These are phyloP conservation scores for Geranium rotundifolium DNA, from an alignment of 345 rosid species.

Conservation along the genomic window DNA sequence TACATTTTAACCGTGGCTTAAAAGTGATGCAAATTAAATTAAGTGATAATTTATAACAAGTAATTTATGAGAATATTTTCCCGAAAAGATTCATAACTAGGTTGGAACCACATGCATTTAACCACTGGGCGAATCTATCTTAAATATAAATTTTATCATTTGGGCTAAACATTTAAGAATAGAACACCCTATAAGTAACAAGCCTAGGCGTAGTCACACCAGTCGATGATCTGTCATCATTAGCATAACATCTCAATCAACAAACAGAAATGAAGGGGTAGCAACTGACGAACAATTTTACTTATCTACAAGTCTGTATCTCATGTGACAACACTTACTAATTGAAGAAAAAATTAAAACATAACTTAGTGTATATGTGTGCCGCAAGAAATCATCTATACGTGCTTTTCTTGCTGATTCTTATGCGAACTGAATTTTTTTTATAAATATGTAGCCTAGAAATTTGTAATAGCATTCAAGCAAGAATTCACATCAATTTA, in stretches of 20 bases:
- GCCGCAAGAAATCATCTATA: constrained; percentile 22
- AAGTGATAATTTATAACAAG: too few relatives aligned
- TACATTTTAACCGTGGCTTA: too few relatives aligned
- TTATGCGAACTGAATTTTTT: constrained; percentile 56
- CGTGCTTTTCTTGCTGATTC: constrained; percentile 32
- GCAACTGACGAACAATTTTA: background rate
- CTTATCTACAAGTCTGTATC: background rate
- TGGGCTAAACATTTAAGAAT: background rate
- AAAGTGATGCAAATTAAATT: too few relatives aligned
- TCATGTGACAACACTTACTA: background rate
- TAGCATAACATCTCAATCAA: background rate
- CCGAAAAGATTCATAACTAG: too few relatives aligned
- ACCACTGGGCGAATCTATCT: background rate
- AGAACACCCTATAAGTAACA: too few relatives aligned
- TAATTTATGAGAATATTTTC: too few relatives aligned
- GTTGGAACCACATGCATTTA: too few relatives aligned
- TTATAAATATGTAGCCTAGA: constrained; percentile 66
- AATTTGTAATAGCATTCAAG: too few relatives aligned
- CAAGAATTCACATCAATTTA: too few relatives aligned
- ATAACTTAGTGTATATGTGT: constrained; percentile 4
- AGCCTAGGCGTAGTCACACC: too few relatives aligned
- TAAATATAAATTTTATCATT: too few relatives aligned
- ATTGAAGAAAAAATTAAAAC: constrained; percentile 1
- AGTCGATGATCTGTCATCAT: too few relatives aligned
- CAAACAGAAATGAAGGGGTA: background rate